Percentiles rank a stretch among this genome's conserved stretches.
Conservation (phyloP, 2,329 filamentous ascomycete species). For the Pseudomassariella vexata region DNA sequence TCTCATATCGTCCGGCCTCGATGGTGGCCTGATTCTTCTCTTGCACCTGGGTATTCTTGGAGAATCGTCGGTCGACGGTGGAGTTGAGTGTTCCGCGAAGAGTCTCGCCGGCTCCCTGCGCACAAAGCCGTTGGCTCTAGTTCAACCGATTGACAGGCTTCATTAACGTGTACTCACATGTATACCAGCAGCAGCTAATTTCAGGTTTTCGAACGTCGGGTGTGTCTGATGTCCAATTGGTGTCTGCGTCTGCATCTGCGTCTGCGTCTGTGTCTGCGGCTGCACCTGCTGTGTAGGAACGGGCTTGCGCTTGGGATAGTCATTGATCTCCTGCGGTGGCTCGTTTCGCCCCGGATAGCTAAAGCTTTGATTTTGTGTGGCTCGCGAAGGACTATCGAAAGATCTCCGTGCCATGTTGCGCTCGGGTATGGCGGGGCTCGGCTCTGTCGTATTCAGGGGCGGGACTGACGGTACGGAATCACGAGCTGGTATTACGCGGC, state of each 20-base stretch:
- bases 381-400: background rate
- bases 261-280: background rate
- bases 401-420: background rate
- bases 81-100: conserved; percentile 18
- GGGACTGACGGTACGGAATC: conserved; percentile 2
- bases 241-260: background rate
- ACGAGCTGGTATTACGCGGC: conserved; percentile 5
- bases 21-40: conserved; percentile 10
- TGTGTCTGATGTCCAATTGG: background rate
- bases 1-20: conserved; percentile 11
- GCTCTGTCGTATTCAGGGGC: conserved; percentile 1
- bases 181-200: conserved; percentile 6
- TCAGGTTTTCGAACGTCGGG: conserved; percentile 1
- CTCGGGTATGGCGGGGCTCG: background rate
- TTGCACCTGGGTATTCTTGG: conserved; percentile 6
- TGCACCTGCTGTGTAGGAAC: background rate
- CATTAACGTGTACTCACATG: conserved; percentile 5
- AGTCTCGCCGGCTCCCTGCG: conserved; percentile 17
- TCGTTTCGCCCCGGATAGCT: conserved; percentile 6
- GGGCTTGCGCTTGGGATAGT: background rate
- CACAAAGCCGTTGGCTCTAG: conserved; percentile 10
- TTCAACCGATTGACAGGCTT: conserved; percentile 8
- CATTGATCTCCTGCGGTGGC: conserved; percentile 1
- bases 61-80: conserved; percentile 14
- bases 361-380: no score